Evolutionary conservation across 163 green algal genomes (phyloP).

Genomic region (Scenedesmus sp.): DNA sequence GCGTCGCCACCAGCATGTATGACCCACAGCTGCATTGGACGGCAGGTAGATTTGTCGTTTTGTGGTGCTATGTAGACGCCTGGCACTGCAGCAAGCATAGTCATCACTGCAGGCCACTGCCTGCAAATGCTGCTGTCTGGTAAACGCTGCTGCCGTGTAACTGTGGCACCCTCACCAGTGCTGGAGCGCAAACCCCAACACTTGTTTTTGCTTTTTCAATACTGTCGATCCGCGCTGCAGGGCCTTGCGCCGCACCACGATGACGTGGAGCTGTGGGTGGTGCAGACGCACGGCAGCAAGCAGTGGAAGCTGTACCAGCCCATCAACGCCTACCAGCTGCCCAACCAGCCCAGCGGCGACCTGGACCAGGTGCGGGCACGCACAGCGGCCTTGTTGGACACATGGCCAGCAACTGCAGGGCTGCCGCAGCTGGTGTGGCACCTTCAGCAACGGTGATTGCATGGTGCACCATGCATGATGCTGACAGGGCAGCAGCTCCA

Average conservation of each 20-base stretch:
- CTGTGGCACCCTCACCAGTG: too few relatives aligned
- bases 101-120: too few relatives aligned
- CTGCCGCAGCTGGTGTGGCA: neutral
- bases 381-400: neutral
- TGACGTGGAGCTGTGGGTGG: slow-evolving; percentile 94
- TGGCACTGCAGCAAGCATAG: too few relatives aligned
- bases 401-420: neutral
- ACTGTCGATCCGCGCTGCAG: slow-evolving; percentile 45
- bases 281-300: slow-evolving; percentile 88
- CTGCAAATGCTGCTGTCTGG: too few relatives aligned
- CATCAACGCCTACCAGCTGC: slow-evolving; percentile 67
- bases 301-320: slow-evolving; percentile 85
- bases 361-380: slow-evolving; percentile 60
- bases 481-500: neutral
- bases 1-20: neutral
- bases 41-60: too few relatives aligned
- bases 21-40: too few relatives aligned
- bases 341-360: slow-evolving; percentile 67
- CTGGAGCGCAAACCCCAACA: too few relatives aligned
- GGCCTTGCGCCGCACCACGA: slow-evolving; percentile 93
- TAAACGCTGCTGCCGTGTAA: too few relatives aligned
- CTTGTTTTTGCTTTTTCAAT: too few relatives aligned
- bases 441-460: neutral
- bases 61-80: too few relatives aligned
- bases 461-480: too few relatives aligned